phyloP scores from a whole-genome alignment of 768 basidiomycete species.

The Pisolithus marmoratus region DNA sequence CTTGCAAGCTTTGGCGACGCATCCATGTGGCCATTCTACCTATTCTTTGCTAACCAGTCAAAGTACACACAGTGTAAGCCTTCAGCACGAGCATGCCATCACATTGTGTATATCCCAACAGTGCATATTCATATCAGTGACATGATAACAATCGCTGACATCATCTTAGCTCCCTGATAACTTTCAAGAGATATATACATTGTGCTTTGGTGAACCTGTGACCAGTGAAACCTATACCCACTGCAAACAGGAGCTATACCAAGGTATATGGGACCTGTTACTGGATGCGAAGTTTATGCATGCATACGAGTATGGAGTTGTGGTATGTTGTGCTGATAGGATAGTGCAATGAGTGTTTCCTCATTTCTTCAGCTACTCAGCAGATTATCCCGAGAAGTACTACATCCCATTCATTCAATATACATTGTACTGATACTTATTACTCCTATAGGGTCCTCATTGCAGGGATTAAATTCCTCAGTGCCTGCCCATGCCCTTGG shows the following conservation, averaged over 20 bases:
- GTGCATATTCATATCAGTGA: background rate
- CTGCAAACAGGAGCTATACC: background rate
- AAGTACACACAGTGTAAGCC: slow-evolving; percentile 10
- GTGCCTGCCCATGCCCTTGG: background rate
- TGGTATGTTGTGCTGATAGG: background rate
- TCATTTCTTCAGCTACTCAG: background rate
- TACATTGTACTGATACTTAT: background rate
- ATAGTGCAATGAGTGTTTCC: background rate
- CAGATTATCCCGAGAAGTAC: background rate
- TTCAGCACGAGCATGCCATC: slow-evolving; percentile 3
- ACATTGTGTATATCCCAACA: slow-evolving; percentile 7
- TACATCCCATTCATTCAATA: background rate
- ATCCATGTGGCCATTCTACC: slow-evolving; percentile 11
- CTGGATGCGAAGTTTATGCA: background rate
- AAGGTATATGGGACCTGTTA: background rate
- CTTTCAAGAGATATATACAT: background rate
- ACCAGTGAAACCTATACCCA: background rate
- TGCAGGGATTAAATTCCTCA: background rate
- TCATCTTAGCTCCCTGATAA: background rate
- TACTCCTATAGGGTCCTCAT: background rate
- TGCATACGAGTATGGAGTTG: background rate
- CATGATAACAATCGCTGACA: background rate
- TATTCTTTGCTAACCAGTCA: slow-evolving; percentile 10
- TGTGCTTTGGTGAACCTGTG: background rate
- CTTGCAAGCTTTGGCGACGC: slow-evolving; percentile 12